Percentiles rank a stretch among this genome's conserved stretches.
These are phyloP conservation scores for Trichoderma aggressivum DNA, from an alignment of 2,329 filamentous ascomycete genomes.

Conservation along the genomic window DNA sequence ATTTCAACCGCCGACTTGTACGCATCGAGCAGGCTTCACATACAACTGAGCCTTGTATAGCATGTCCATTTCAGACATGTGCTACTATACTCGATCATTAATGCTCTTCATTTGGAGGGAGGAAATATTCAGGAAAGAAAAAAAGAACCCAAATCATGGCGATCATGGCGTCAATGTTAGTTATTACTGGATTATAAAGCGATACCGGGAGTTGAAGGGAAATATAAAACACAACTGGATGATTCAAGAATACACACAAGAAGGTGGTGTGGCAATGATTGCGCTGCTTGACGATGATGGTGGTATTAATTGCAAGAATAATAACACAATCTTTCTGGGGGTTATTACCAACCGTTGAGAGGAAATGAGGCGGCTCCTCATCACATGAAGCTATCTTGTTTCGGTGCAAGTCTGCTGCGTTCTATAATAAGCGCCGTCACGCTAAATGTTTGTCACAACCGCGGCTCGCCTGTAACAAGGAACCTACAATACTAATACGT, in stretches of 20 bases:
- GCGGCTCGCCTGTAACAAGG: not conserved
- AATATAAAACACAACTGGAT: not conserved
- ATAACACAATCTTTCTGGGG: not conserved
- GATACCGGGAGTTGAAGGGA: constrained; percentile 1
- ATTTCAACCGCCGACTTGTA: not conserved
- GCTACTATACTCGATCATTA: not conserved
- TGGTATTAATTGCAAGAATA: not conserved
- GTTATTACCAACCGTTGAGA: not conserved
- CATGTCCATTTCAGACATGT: not conserved
- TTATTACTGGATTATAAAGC: not conserved
- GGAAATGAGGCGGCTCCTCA: not conserved
- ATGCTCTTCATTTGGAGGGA: not conserved
- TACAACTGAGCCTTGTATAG: not conserved
- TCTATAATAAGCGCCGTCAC: not conserved
- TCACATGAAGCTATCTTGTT: not conserved
- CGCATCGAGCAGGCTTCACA: not conserved
- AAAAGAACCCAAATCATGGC: not conserved
- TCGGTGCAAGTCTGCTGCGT: not conserved
- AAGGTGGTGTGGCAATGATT: not conserved
- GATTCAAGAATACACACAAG: not conserved
- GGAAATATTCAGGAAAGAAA: not conserved
- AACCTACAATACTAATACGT: not conserved
- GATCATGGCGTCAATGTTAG: not conserved
- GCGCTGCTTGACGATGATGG: not conserved
- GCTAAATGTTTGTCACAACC: not conserved